A percentile compares a stretch with the other conserved stretches of the same genome.
Conservation (phyloP, 768 basidiomycete genomes). For the Suillus tomentosus region DNA sequence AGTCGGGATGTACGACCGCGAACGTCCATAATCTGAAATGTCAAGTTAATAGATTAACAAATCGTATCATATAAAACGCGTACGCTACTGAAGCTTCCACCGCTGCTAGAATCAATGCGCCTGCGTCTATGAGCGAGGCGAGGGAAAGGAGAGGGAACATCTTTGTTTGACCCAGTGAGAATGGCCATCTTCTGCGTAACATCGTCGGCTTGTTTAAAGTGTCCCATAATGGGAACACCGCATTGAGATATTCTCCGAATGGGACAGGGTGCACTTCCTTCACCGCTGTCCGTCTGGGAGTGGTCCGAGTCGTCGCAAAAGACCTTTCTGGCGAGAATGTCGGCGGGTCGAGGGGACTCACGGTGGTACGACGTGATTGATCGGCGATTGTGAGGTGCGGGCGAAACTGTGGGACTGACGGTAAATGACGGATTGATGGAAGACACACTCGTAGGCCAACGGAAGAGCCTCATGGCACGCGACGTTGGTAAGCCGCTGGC, state of each 20-base stretch:
- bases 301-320: slow-evolving; percentile 52
- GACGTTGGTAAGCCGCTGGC: slow-evolving; percentile 71
- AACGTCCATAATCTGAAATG: slow-evolving; percentile 29
- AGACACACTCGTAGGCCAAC: slow-evolving; percentile 59
- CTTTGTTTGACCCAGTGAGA: slow-evolving; percentile 33
- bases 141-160: slow-evolving; percentile 35
- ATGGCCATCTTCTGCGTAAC: slow-evolving; percentile 24
- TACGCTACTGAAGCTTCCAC: slow-evolving; percentile 40
- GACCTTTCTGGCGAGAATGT: slow-evolving; percentile 65
- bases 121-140: slow-evolving; percentile 27
- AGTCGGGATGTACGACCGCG: slow-evolving; percentile 35
- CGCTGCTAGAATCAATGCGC: slow-evolving; percentile 28
- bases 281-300: slow-evolving; percentile 37
- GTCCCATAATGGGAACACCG: slow-evolving; percentile 40
- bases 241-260: slow-evolving; percentile 17
- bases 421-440: slow-evolving; percentile 79
- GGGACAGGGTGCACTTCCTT: slow-evolving; percentile 34
- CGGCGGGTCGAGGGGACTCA: slow-evolving; percentile 59
- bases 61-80: slow-evolving; percentile 22
- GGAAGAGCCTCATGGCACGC: slow-evolving; percentile 74
- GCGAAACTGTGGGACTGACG: slow-evolving; percentile 57
- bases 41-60: slow-evolving; percentile 14
- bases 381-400: slow-evolving; percentile 38
- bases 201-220: slow-evolving; percentile 30
- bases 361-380: slow-evolving; percentile 31